Base-by-base conservation (phyloP, 2,329 filamentous ascomycete genomes). In the Cercospora nicotianae region DNA sequence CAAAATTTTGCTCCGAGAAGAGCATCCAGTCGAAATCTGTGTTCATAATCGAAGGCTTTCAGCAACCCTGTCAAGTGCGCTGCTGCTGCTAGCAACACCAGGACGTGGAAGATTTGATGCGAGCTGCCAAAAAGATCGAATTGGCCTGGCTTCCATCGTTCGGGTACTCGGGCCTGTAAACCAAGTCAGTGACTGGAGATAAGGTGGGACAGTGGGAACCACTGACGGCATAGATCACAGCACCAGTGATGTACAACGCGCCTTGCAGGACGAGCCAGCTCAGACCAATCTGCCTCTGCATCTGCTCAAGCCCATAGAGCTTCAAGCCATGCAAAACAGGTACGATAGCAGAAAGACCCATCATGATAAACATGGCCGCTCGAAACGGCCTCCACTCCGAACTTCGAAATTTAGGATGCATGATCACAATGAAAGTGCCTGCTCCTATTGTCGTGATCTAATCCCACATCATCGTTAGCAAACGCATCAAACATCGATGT, bases 101-200 rank as follows among this genome's bases (percentile, higher is more conserved):
- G 86, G 45, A 96, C 83, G 81, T 99, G 95, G 79, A 99, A 99
- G 71, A 99, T 91, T 81, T 99, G 95, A 80, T 99, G 95, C 20
- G 93, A 97, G 77, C 90, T 93, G 42, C 95, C 94, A 87, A 91
- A 91, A 62, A 97, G 91, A 80, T 99, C 95, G 76, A 94, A 97
- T 7, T 79, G 83, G 1, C 93, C 92, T 0, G 94, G 95, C 55
- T 83, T 86, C 75, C 86, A 87, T 68, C 92, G 86, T 81, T 99
- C 95, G 0, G 95, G 95, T 80, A 94, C 89, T 42, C 95, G 89
- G 63, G 87, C 84, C 89, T 91, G 70, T 75, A 7, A 8, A 42
- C 42, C n/a, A 12, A 9, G 18, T 70, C 18, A 65, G 55, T 36
- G 30, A 8, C 3, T 26, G 30, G 23, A 9, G 4, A 2, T 26